Evolutionary conservation across 441 rosid genomes (phyloP), one percentile per base, ranked within the genome.

Genomic region (Pelargonium myrrhifolium): DNA sequence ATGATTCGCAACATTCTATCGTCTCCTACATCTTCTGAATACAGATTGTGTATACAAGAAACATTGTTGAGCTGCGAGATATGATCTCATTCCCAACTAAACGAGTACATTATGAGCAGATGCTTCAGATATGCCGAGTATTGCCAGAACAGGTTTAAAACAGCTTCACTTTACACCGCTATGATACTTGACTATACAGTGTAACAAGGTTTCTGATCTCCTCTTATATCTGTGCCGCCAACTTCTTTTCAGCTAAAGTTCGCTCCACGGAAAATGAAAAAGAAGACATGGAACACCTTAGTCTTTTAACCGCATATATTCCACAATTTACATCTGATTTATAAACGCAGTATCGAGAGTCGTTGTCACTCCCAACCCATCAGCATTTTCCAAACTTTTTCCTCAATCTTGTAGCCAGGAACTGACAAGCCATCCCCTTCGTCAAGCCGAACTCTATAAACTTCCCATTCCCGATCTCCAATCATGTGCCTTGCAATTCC

Each of bases 381-480:
- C 69, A 90, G 80, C 82, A 74, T 79, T 58, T 83, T 93, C 98
- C 96, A 87, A 12, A 86, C 96, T 78, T 76, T 78, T 78, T 80
- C 85, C 85, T 85, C 87, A 3, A 90, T 87, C 75, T 82, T 85
- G 67, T 73, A 76, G 69, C 79, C 76, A 0, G 81, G 77, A 47
- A 85, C 70, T 0, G 80, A 60, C 58, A 79, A 77, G 67, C 84
- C 81, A 18, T 87, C 93, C 55, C 86, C 93, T 78, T 93, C 97
- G 49, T 87, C 88, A n/a, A 93, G 85, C 56, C 84, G 74, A 72
- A 93, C 81, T 72, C 90, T 83, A 78, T 93, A 93, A 31, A 93
- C 98, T 73, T 93, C 98, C 79, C 88, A 90, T 80, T 90, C 98
- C 28, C 92, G 79, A 69, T 79, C 92, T 64, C 89, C 93, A 6